A percentile compares a stretch with the other conserved stretches of the same genome.
Conservation (phyloP, 129 eudicot genomes). For the Erigeron canadensis region DNA sequence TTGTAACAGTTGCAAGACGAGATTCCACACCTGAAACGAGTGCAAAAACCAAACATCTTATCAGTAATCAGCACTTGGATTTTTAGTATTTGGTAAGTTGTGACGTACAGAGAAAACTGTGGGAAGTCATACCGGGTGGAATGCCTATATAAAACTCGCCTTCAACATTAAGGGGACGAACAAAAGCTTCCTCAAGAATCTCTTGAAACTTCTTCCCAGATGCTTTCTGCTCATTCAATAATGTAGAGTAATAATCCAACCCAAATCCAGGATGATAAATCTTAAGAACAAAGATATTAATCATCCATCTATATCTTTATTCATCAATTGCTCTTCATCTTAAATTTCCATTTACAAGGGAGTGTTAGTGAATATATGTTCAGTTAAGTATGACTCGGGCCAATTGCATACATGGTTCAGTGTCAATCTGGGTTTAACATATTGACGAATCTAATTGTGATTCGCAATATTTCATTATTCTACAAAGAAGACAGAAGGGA, state of each 20-base stretch:
- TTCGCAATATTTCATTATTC: too few relatives aligned
- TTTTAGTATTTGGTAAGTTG: neutral
- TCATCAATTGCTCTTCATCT: too few relatives aligned
- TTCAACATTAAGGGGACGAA: conserved; percentile 62
- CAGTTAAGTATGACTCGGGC: too few relatives aligned
- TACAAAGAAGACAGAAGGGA: conserved; percentile 2
- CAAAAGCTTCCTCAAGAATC: conserved; percentile 62
- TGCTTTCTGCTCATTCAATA: conserved; percentile 48
- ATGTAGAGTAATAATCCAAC: too few relatives aligned
- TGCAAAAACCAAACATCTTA: neutral
- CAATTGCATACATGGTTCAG: too few relatives aligned
- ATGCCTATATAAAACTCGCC: conserved; percentile 81
- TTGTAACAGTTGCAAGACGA: neutral
- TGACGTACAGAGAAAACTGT: neutral
- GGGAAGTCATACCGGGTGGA: conserved; percentile 55
- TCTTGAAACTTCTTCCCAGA: conserved; percentile 73
- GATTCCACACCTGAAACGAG: neutral
- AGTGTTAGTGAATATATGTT: too few relatives aligned
- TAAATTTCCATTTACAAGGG: neutral
- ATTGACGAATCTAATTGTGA: too few relatives aligned
- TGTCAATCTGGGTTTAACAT: too few relatives aligned
- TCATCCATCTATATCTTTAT: too few relatives aligned
- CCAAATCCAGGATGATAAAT: too few relatives aligned
- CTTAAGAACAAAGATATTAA: too few relatives aligned
- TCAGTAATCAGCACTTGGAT: neutral